Conservation (phyloP, 2,329 filamentous ascomycete species). For the Alternaria brassicicola region DNA sequence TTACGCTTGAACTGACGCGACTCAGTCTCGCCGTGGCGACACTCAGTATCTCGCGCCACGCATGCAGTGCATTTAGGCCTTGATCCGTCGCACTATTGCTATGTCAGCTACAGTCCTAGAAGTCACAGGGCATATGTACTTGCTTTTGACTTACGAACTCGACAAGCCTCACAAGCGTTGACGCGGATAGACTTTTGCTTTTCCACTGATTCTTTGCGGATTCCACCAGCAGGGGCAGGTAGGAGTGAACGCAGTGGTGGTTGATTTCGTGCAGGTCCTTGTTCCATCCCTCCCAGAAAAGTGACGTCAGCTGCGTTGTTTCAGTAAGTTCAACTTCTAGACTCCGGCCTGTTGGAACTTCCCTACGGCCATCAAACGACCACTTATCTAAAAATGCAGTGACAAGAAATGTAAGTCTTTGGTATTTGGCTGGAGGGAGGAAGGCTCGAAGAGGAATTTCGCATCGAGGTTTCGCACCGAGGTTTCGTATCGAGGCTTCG, state of each 20-base stretch:
- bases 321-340: not conserved
- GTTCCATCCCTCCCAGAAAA: constrained; percentile 1
- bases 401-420: not conserved
- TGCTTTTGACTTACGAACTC: constrained; percentile 17
- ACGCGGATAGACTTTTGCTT: not conserved
- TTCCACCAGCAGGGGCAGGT: constrained; percentile 5
- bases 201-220: not conserved
- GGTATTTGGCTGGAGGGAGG: not conserved
- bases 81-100: constrained; percentile 13
- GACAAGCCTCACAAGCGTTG: constrained; percentile 18
- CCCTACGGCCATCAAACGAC: not conserved
- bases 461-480: constrained; percentile 2
- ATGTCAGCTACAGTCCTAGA: not conserved
- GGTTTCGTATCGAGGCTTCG: constrained; percentile 4
- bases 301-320: not conserved
- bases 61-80: constrained; percentile 17
- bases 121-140: not conserved
- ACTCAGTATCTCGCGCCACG: constrained; percentile 5
- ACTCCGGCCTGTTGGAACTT: too few relatives aligned
- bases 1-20: constrained; percentile 13
- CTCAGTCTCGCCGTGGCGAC: constrained; percentile 10
- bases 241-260: constrained; percentile 9
- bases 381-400: not conserved
- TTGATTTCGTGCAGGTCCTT: not conserved
- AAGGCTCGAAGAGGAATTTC: constrained; percentile 2